phyloP scores from a whole-genome alignment of 2,329 filamentous ascomycete species.

The Botrytis porri region DNA sequence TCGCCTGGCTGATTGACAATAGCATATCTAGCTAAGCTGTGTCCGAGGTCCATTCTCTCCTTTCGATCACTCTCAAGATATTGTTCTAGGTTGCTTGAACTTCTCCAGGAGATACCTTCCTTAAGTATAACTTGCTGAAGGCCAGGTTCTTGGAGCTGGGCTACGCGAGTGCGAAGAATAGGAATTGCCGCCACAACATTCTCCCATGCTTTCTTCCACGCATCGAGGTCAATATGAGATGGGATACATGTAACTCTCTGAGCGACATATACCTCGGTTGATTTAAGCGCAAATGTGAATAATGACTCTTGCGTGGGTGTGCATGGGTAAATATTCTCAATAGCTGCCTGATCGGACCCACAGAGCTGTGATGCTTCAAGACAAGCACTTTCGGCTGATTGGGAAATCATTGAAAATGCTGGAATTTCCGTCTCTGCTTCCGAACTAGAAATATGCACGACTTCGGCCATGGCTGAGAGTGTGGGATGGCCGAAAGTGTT shows the following conservation, averaged over 20 bases:
- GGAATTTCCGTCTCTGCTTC: conserved; percentile 18
- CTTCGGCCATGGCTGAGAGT: conserved; percentile 45
- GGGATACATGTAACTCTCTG: conserved; percentile 27
- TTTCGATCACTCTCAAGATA: conserved; percentile 26
- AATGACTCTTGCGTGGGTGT: conserved; percentile 42
- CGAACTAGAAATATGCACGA: conserved; percentile 24
- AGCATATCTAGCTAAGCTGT: conserved; percentile 29
- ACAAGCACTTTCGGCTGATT: conserved; percentile 24
- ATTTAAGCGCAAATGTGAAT: conserved; percentile 13
- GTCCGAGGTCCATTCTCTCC: conserved; percentile 34
- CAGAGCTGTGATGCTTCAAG: conserved; percentile 33
- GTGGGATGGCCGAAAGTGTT: conserved; percentile 45
- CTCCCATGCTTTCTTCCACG: conserved; percentile 37
- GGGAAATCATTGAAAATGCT: conserved; percentile 33
- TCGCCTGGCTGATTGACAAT: conserved; percentile 23
- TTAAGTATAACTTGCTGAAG: conserved; percentile 31
- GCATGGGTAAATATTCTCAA: conserved; percentile 43
- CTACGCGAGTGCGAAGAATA: conserved; percentile 40
- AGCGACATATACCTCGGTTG: conserved; percentile 9
- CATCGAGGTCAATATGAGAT: conserved; percentile 25
- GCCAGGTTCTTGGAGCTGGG: conserved; percentile 36
- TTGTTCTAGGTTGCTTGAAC: conserved; percentile 29
- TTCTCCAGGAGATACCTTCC: conserved; percentile 27
- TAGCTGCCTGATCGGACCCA: conserved; percentile 32
- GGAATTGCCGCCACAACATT: conserved; percentile 30